phyloP scores from a whole-genome alignment of 257 asterid genomes.

The Solanum pimpinellifolium region DNA sequence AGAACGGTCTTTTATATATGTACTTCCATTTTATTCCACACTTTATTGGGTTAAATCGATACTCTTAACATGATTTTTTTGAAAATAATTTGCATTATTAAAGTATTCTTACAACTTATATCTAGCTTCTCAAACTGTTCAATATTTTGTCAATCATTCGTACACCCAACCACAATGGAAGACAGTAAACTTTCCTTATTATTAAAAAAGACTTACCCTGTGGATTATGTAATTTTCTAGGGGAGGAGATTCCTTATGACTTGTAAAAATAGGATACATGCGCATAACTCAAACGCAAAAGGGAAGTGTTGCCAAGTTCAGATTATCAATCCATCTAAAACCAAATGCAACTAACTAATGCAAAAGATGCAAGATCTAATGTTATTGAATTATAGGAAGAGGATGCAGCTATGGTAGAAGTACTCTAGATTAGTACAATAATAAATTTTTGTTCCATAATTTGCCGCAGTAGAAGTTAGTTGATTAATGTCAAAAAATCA shows the following conservation, averaged over 20 bases:
- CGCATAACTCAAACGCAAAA: not conserved
- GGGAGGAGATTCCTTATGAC: not conserved
- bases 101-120: not conserved
- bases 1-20: not conserved
- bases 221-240: not conserved
- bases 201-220: not conserved
- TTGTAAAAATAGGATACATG: too few species aligned
- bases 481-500: not conserved
- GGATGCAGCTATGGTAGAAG: not conserved
- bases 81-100: not conserved
- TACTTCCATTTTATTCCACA: not conserved
- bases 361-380: not conserved
- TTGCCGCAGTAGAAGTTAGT: not conserved
- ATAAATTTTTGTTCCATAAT: not conserved
- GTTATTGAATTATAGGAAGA: not conserved
- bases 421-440: not conserved
- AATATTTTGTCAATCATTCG: not conserved
- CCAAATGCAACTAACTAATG: not conserved
- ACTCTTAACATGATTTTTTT: not conserved
- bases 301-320: not conserved
- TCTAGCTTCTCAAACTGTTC: not conserved
- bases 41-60: not conserved
- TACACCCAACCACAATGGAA: not conserved
- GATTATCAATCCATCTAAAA: not conserved
- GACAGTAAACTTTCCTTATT: not conserved